phyloP scores from a whole-genome alignment of 306 rosid species.

The Cicer pinnatifidum region DNA sequence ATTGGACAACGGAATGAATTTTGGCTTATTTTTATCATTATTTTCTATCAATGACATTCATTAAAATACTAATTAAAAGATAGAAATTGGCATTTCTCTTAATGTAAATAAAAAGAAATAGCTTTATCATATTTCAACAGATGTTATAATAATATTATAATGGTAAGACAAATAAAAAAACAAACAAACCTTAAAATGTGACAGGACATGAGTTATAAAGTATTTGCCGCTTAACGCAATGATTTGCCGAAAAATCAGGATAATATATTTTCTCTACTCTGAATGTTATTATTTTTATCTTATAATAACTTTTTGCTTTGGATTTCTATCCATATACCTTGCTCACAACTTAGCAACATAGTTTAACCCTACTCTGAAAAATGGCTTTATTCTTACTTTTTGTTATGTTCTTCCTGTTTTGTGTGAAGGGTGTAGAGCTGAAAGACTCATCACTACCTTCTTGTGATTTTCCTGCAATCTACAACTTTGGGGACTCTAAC shows the following conservation, averaged over 20 bases:
- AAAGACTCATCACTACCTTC: conserved; percentile 41
- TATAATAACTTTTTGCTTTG: not conserved
- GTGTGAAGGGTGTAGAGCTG: conserved; percentile 38
- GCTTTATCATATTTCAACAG: no score
- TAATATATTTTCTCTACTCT: not conserved
- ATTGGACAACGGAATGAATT: no score
- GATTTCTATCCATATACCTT: not conserved
- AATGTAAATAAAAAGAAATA: no score
- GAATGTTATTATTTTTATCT: not conserved
- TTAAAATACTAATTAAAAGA: no score
- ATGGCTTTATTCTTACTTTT: conserved; percentile 52
- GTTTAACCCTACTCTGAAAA: not conserved
- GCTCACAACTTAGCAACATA: not conserved
- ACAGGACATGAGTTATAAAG: no score
- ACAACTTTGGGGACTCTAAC: conserved; percentile 96
- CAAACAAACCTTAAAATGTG: no score
- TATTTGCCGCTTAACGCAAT: not conserved
- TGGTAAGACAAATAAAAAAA: no score
- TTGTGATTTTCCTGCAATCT: conserved; percentile 80
- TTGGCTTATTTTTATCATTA: no score
- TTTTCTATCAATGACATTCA: no score
- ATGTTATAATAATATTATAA: no score
- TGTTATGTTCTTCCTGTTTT: conserved; percentile 43
- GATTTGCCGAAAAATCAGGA: not conserved
- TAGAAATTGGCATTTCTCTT: no score